Percentiles rank a stretch among this genome's conserved stretches.
These are phyloP conservation scores for Ceratocystis huliohia DNA, from an alignment of 2,329 filamentous ascomycete species.

Conservation along the genomic window DNA sequence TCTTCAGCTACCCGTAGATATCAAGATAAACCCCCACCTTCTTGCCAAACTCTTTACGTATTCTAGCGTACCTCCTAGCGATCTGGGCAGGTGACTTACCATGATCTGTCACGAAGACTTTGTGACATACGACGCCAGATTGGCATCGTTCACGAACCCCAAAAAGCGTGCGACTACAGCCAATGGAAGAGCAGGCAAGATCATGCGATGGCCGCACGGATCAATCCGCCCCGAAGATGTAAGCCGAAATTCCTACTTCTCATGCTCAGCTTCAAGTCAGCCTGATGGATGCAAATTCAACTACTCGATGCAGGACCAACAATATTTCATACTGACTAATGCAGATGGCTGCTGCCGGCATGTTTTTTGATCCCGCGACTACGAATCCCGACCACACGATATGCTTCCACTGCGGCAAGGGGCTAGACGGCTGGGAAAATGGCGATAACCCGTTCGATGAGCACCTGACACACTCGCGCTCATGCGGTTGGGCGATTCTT, in stretches of 20 bases:
- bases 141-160: slow-evolving; percentile 61
- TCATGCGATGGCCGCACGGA: slow-evolving; percentile 63
- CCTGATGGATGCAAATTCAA: not conserved
- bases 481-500: slow-evolving; percentile 79
- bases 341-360: slow-evolving; percentile 80
- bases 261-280: not conserved
- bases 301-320: slow-evolving; percentile 15
- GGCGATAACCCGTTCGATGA: slow-evolving; percentile 73
- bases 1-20: not conserved
- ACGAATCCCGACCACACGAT: slow-evolving; percentile 73
- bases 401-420: slow-evolving; percentile 76
- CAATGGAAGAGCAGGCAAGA: slow-evolving; percentile 39
- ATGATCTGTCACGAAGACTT: slow-evolving; percentile 32
- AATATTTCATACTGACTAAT: slow-evolving; percentile 10
- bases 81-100: not conserved
- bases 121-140: slow-evolving; percentile 58
- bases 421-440: slow-evolving; percentile 83
- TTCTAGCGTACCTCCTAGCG: not conserved
- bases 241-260: slow-evolving; percentile 18
- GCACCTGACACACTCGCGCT: slow-evolving; percentile 68
- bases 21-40: not conserved
- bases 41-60: not conserved
- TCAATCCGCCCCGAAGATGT: slow-evolving; percentile 28
- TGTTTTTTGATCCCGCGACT: slow-evolving; percentile 69
- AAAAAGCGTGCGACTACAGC: slow-evolving; percentile 60